Evolutionary conservation across 495 filamentous ascomycete species (phyloP), one percentile per base, ranked within the genome.

Genomic region (Tuber brumale): DNA sequence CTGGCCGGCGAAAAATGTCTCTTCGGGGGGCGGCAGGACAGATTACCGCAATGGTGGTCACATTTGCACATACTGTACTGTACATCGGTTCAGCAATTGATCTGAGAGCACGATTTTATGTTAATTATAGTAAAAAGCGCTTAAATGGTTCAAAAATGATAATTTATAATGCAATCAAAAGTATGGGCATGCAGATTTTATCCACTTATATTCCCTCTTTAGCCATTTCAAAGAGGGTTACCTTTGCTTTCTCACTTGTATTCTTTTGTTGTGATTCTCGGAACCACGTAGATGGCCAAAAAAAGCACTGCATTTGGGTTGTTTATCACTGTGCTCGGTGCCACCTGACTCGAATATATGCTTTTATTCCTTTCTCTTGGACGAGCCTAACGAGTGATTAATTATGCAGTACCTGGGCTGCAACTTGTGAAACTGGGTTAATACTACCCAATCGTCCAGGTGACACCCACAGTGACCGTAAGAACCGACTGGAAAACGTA

Each of bases 1-100:
- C 90, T 51, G 91, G 92, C 27, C 87, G 91, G 23, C 88, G 91
- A 35, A 90, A 91, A 57, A 85, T 93, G 41, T 92, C 90, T 84
- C 83, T 93, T 31, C 88, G 86, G 74, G 92, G 92, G 46, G 89
- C 88, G 44, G 76, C 89, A 14, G 91, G 92, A 0, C 91, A 93
- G 82, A 87, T 85, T 66, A 78, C 90, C 27, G 87, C 88, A 74
- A 93, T 93, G 91, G 86, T 92, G 43, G 86, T 94, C 71, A 88
- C 88, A 35, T 93, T 93, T 77, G 88, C 84, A 41, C 91, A 89
- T 73, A n/a, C n/a, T n/a, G n/a, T n/a, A n/a, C n/a, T n/a, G n/a
- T n/a, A n/a, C n/a, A n/a, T n/a, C n/a, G n/a, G n/a, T n/a, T n/a
- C n/a, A n/a, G n/a, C n/a, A n/a, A n/a, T n/a, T n/a, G n/a, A n/a